phyloP scores from a whole-genome alignment of 2,329 filamentous ascomycete species.

The Boeremia exigua region DNA sequence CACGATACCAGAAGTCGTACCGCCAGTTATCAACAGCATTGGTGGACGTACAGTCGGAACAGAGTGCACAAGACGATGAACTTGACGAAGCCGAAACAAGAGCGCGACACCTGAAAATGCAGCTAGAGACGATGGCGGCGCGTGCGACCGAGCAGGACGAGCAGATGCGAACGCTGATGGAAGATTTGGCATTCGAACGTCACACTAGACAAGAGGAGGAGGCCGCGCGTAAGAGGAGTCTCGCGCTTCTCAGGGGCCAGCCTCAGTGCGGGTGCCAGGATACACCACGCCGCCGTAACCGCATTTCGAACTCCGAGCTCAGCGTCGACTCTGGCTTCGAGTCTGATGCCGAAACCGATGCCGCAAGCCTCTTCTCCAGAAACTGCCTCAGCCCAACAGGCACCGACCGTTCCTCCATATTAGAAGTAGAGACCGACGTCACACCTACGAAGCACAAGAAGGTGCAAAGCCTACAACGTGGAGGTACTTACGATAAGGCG shows the following conservation, averaged over 20 bases:
- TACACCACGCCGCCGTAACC: slow-evolving; percentile 39
- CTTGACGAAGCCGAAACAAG: slow-evolving; percentile 65
- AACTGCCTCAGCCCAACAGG: slow-evolving; percentile 46
- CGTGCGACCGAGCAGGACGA: slow-evolving; percentile 62
- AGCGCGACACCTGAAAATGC: slow-evolving; percentile 63
- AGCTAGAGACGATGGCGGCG: slow-evolving; percentile 65
- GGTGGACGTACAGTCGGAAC: slow-evolving; percentile 59
- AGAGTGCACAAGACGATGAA: slow-evolving; percentile 65
- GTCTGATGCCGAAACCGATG: slow-evolving; percentile 61
- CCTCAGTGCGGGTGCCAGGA: slow-evolving; percentile 26
- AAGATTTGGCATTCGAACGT: slow-evolving; percentile 45
- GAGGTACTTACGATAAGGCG: slow-evolving; percentile 49
- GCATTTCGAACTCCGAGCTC: slow-evolving; percentile 42
- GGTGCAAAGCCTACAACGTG: slow-evolving; percentile 38
- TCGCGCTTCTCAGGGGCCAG: slow-evolving; percentile 37
- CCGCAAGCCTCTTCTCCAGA: slow-evolving; percentile 50
- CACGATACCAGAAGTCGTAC: slow-evolving; percentile 63
- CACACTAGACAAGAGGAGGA: slow-evolving; percentile 44
- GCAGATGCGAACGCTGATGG: slow-evolving; percentile 53
- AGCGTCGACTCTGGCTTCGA: slow-evolving; percentile 66
- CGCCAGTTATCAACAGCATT: slow-evolving; percentile 52
- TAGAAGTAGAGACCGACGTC: slow-evolving; percentile 42
- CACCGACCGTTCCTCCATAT: slow-evolving; percentile 43
- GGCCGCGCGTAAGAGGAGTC: slow-evolving; percentile 40
- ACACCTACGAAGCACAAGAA: slow-evolving; percentile 40